Evolutionary conservation across 768 basidiomycete species (phyloP), one percentile per base, ranked within the genome.

Genomic region (Calocybe cyanea): DNA sequence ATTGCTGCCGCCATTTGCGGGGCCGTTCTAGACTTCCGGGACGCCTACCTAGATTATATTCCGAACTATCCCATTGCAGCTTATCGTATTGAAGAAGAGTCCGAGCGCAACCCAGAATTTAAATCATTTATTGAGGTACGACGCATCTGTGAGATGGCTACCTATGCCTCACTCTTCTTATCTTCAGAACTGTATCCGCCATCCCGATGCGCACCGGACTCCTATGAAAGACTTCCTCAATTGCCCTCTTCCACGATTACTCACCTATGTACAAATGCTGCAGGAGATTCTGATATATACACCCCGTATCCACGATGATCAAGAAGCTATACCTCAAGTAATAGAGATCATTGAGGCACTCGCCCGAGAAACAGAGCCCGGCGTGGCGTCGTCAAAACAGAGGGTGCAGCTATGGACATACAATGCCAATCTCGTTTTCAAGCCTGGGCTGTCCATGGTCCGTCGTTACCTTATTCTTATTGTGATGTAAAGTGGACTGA

Each of bases 201-300:
- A 91, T 54, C 81, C 85, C 0, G 85, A 87, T 47, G 80, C 92
- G 0, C 84, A 87, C 57, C 78, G 85, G 40, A 74, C 89, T 23
- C 90, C 91, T 53, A 87, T 99, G 79, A 92, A 92, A 61, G 85
- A 76, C 53, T 98, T 97, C 66, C 85, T 95, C 57, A 84, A 91
- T 52, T 80, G 92, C 38, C 92, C 95, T 2, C 91, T 95, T 41
- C 86, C 90, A 45, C 84, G 94, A 17, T 67, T 96, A 31, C 71
- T 92, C 34, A 84, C 92, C 33, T 97, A 97, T 61, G 85, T 90
- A 49, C 72, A 95, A 1, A 72, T 96, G 32, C 66, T 98, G 46
- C 85, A 85, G 52, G 72, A 76, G 28, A 86, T 98, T 51, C 65
- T 87, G 42, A 86, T 92, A n/a, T 82, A 84, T 49, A 81, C 91